A percentile compares a stretch with the other conserved stretches of the same genome.
phyloP scores from a whole-genome alignment of 2,329 filamentous ascomycete genomes.

The Colletotrichum kahawae region DNA sequence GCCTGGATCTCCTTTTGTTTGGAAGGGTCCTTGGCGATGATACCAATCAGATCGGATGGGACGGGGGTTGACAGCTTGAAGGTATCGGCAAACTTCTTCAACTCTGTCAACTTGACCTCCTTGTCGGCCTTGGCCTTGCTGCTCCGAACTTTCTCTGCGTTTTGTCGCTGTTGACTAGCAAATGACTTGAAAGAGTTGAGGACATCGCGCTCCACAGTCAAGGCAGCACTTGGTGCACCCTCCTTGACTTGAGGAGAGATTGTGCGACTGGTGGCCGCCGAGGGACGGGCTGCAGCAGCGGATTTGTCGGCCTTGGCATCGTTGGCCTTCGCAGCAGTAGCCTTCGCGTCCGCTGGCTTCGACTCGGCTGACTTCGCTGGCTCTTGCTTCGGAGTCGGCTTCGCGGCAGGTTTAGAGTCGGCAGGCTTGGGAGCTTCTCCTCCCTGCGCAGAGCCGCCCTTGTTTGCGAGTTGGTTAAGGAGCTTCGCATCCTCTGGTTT shows the following conservation, averaged over 20 bases:
- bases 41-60: constrained; percentile 88
- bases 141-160: constrained; percentile 60
- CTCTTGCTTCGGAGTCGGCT: constrained; percentile 12
- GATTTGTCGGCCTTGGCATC: constrained; percentile 21
- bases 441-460: neutral
- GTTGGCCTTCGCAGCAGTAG: neutral
- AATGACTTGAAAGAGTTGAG: constrained; percentile 69
- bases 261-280: constrained; percentile 45
- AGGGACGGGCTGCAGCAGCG: constrained; percentile 33
- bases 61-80: constrained; percentile 96
- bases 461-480: constrained; percentile 4
- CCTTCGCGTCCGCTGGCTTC: constrained; percentile 9
- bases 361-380: neutral
- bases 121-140: constrained; percentile 76
- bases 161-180: constrained; percentile 60
- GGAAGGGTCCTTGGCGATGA: constrained; percentile 93
- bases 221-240: constrained; percentile 57
- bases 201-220: constrained; percentile 67
- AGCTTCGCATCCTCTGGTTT: constrained; percentile 34
- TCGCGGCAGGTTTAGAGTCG: constrained; percentile 4
- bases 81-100: constrained; percentile 91
- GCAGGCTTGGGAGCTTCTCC: neutral
- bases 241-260: constrained; percentile 45
- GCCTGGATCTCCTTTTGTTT: constrained; percentile 95
- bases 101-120: constrained; percentile 88